phyloP scores from a whole-genome alignment of 2,329 filamentous ascomycete genomes.

The Hypoxylon rubiginosum region DNA sequence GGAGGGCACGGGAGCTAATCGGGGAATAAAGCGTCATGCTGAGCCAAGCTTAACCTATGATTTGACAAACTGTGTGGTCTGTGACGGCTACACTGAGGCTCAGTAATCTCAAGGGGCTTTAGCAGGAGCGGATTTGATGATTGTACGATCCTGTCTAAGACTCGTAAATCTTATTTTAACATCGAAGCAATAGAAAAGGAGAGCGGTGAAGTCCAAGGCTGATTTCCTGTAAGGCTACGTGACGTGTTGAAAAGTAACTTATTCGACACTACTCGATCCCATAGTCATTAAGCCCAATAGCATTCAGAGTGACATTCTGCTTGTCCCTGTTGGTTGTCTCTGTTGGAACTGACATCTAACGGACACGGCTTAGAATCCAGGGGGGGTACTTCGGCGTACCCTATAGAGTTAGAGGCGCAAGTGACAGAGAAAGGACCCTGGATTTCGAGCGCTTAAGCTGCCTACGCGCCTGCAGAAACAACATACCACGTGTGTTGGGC shows the following conservation, averaged over 20 bases:
- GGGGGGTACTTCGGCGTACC: slow-evolving; percentile 3
- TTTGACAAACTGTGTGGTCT: slow-evolving; percentile 6
- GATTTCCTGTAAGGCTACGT: slow-evolving; percentile 6
- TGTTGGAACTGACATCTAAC: slow-evolving; percentile 3
- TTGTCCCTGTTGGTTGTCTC: slow-evolving; percentile 21
- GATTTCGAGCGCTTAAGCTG: slow-evolving; percentile 27
- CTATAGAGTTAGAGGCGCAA: slow-evolving; percentile 19
- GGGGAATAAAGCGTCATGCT: slow-evolving; percentile 25
- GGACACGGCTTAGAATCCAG: slow-evolving; percentile 18
- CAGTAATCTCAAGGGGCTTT: not conserved
- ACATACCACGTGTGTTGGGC: slow-evolving; percentile 26
- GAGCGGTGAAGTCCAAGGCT: slow-evolving; percentile 36
- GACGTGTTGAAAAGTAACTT: slow-evolving; percentile 18
- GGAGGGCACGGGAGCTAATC: slow-evolving; percentile 20
- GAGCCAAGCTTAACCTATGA: slow-evolving; percentile 8
- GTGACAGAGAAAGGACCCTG: slow-evolving; percentile 7
- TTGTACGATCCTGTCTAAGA: slow-evolving; percentile 7
- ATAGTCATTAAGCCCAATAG: slow-evolving; percentile 17
- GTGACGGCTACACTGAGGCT: slow-evolving; percentile 22
- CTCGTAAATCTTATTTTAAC: slow-evolving; percentile 6
- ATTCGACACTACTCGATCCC: not conserved
- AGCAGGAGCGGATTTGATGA: not conserved
- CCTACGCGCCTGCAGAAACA: slow-evolving; percentile 18
- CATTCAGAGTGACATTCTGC: slow-evolving; percentile 1
- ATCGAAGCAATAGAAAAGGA: slow-evolving; percentile 7